Evolutionary conservation across 2,329 filamentous ascomycete species (phyloP).

Genomic region (Colletotrichum eleusines): DNA sequence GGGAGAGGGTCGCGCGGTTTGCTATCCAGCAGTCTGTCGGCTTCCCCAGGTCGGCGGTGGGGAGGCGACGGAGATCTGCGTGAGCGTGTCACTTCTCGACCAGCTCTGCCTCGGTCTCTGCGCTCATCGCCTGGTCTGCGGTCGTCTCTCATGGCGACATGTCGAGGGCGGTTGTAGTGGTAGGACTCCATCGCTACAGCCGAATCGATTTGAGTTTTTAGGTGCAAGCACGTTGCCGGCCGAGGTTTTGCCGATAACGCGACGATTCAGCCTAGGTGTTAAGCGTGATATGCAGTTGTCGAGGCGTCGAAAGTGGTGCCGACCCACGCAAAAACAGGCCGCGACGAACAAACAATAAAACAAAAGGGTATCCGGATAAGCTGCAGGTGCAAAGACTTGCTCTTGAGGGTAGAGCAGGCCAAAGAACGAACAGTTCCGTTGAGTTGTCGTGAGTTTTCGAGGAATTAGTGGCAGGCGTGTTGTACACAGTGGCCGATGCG

Average conservation of each 20-base stretch:
- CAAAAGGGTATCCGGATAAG: background rate
- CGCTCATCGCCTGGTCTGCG: conserved; percentile 56
- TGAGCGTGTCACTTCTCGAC: conserved; percentile 51
- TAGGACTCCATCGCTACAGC: conserved; percentile 37
- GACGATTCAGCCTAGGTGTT: conserved; percentile 16
- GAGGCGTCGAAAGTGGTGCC: conserved; percentile 21
- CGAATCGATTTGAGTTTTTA: conserved; percentile 43
- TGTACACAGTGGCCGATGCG: conserved; percentile 7
- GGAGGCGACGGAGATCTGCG: conserved; percentile 52
- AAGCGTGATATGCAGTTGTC: conserved; percentile 39
- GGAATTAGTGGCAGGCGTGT: conserved; percentile 13
- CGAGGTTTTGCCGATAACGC: conserved; percentile 43
- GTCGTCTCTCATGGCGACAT: conserved; percentile 58
- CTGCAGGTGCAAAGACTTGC: conserved; percentile 10
- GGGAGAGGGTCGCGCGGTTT: conserved; percentile 34
- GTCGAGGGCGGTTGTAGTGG: conserved; percentile 45
- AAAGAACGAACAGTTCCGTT: conserved; percentile 2
- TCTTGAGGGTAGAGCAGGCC: conserved; percentile 2
- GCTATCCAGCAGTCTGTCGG: conserved; percentile 44
- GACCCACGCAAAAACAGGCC: conserved; percentile 14
- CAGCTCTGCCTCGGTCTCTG: conserved; percentile 56
- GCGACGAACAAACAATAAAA: background rate
- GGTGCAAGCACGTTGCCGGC: conserved; percentile 36
- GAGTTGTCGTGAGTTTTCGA: conserved; percentile 1
- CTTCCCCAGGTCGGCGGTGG: conserved; percentile 44